These are phyloP conservation scores for Thalia dealbata DNA, from an alignment of 176 grass and related monocot genomes.

Conservation along the genomic window DNA sequence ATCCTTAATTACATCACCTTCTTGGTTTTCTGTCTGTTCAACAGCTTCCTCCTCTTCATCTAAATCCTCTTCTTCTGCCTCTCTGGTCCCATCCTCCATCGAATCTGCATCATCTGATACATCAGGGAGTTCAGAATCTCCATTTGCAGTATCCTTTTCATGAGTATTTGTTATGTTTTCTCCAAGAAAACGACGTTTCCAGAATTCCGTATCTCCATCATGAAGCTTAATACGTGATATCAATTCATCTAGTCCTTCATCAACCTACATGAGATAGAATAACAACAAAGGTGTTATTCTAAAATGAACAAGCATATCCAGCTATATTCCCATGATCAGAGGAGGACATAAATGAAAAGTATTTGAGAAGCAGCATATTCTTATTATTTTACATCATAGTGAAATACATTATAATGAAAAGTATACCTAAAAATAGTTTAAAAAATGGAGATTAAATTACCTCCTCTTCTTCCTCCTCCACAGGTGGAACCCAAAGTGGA, in stretches of 20 bases:
- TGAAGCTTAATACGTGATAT: slow-evolving; percentile 81
- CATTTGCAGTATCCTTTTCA: slow-evolving; percentile 41
- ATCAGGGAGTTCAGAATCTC: slow-evolving; percentile 38
- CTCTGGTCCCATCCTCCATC: slow-evolving; percentile 47
- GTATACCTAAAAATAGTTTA: slow-evolving; percentile 8
- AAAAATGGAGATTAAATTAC: slow-evolving; percentile 25
- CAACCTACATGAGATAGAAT: slow-evolving; percentile 47
- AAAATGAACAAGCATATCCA: neutral
- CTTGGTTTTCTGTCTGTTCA: slow-evolving; percentile 51
- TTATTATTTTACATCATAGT: slow-evolving; percentile 9
- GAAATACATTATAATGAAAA: neutral
- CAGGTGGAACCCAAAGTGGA: slow-evolving; percentile 94
- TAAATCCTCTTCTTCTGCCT: slow-evolving; percentile 66
- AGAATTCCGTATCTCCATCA: slow-evolving; percentile 95
- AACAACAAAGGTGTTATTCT: neutral
- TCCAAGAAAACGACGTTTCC: slow-evolving; percentile 84
- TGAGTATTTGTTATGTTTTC: slow-evolving; percentile 57
- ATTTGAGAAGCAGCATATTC: neutral
- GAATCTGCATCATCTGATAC: slow-evolving; percentile 39
- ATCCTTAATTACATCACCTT: slow-evolving; percentile 46
- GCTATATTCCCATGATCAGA: neutral
- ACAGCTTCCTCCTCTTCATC: slow-evolving; percentile 65
- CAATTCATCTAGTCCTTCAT: slow-evolving; percentile 72
- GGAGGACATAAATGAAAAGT: neutral
- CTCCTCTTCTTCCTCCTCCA: slow-evolving; percentile 79